phyloP scores from a whole-genome alignment of 768 basidiomycete genomes.

The Lyophyllum atratum region DNA sequence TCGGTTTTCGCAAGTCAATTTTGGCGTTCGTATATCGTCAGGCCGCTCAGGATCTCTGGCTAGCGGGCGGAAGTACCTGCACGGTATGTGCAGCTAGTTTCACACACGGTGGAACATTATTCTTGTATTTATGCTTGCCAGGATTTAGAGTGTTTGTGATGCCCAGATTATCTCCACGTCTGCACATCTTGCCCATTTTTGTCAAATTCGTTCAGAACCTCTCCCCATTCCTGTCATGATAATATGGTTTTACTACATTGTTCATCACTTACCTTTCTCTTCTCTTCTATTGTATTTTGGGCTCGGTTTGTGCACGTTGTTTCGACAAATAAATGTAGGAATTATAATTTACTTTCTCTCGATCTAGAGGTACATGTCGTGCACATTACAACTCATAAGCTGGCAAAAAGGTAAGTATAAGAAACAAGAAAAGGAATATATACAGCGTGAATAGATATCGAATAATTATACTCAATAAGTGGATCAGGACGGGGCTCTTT shows the following conservation, averaged over 20 bases:
- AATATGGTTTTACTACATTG: constrained; percentile 5
- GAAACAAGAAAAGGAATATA: neutral
- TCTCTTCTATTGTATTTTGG: constrained; percentile 9
- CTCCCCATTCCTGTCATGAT: constrained; percentile 10
- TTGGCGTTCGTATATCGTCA: neutral
- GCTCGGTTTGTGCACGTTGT: constrained; percentile 10
- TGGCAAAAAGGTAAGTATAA: neutral
- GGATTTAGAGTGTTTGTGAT: constrained; percentile 8
- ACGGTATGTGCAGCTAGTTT: constrained; percentile 8
- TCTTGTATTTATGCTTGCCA: constrained; percentile 17
- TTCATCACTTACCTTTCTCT: constrained; percentile 8
- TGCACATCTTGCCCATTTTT: constrained; percentile 13
- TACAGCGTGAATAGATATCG: constrained; percentile 11
- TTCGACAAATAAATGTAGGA: constrained; percentile 15
- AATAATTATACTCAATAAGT: constrained; percentile 19
- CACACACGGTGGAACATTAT: constrained; percentile 7
- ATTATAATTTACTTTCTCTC: constrained; percentile 4
- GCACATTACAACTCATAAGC: neutral
- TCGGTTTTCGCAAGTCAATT: neutral
- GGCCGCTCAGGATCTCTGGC: neutral
- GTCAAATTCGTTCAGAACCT: constrained; percentile 1
- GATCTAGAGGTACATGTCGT: neutral
- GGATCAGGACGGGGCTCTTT: neutral
- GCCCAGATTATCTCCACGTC: constrained; percentile 9
- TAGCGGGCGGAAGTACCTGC: constrained; percentile 3